A percentile compares a stretch with the other conserved stretches of the same genome.
Conservation (phyloP, 2,329 filamentous ascomycete genomes). For the Neospermospora avenae region DNA sequence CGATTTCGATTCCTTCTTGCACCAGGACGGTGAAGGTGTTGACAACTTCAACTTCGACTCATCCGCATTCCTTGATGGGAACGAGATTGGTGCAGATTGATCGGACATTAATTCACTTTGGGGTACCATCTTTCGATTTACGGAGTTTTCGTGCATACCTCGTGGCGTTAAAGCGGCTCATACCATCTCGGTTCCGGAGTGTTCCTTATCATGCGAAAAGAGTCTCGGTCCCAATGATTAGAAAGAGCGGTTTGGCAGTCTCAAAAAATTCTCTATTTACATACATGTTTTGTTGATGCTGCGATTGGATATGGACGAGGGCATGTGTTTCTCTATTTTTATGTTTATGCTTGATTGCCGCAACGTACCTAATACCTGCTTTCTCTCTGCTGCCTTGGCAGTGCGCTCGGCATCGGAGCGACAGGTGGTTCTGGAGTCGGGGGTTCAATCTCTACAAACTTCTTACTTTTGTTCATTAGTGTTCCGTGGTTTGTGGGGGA, state of each 20-base stretch:
- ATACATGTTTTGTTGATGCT: conserved; percentile 23
- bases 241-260: conserved; percentile 28
- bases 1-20: conserved; percentile 66
- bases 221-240: conserved; percentile 28
- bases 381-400: conserved; percentile 24
- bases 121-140: conserved; percentile 27
- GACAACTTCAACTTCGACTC: conserved; percentile 53
- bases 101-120: conserved; percentile 8
- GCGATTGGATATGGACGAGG: conserved; percentile 29
- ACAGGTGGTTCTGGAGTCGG: conserved; percentile 27
- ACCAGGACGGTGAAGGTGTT: conserved; percentile 49
- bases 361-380: conserved; percentile 32
- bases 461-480: conserved; percentile 26
- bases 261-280: conserved; percentile 30
- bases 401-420: conserved; percentile 23
- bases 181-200: conserved; percentile 29
- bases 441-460: conserved; percentile 25
- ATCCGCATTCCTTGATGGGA: conserved; percentile 52
- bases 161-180: conserved; percentile 35
- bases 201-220: conserved; percentile 34
- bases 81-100: conserved; percentile 57
- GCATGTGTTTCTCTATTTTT: conserved; percentile 23
- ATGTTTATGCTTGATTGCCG: conserved; percentile 31
- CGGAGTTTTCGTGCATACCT: conserved; percentile 36
- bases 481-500: conserved; percentile 17